phyloP scores from a whole-genome alignment of 139 green algal species.

The Chlamydomonas sphaeroides region DNA sequence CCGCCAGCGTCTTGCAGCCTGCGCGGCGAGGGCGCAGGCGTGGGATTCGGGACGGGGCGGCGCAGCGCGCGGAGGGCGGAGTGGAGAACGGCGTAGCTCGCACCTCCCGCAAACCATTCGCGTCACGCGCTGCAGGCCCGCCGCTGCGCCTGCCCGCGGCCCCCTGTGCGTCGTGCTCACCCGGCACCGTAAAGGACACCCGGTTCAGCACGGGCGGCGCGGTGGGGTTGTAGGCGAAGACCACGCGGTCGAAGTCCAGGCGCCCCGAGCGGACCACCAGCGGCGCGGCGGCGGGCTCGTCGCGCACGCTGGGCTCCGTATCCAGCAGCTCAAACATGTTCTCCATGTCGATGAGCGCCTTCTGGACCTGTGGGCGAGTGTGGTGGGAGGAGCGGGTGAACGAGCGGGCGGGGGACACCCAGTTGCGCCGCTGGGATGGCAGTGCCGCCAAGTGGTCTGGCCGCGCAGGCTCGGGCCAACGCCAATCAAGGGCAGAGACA shows the following conservation, averaged over 20 bases:
- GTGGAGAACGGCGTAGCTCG: no score
- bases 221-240: constrained; percentile 51
- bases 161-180: no score
- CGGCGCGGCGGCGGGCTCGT: constrained; percentile 54
- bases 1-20: constrained; percentile 74
- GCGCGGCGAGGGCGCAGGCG: not conserved
- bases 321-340: constrained; percentile 88
- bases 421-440: no score
- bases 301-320: constrained; percentile 60
- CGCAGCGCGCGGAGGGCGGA: not conserved
- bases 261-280: constrained; percentile 51
- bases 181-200: constrained; percentile 47
- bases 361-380: constrained; percentile 66
- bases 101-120: no score
- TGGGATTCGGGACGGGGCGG: constrained; percentile 42
- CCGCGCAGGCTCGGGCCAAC: no score
- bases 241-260: constrained; percentile 61
- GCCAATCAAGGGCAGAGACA: no score
- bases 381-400: constrained; percentile 70
- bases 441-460: no score
- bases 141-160: no score
- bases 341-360: constrained; percentile 88
- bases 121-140: no score
- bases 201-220: constrained; percentile 56
- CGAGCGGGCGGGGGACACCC: constrained; percentile 24